Percentiles rank a stretch among this genome's conserved stretches.
Evolutionary conservation across 2,329 filamentous ascomycete genomes (phyloP).

Genomic region (Tolypocladium tropicale): DNA sequence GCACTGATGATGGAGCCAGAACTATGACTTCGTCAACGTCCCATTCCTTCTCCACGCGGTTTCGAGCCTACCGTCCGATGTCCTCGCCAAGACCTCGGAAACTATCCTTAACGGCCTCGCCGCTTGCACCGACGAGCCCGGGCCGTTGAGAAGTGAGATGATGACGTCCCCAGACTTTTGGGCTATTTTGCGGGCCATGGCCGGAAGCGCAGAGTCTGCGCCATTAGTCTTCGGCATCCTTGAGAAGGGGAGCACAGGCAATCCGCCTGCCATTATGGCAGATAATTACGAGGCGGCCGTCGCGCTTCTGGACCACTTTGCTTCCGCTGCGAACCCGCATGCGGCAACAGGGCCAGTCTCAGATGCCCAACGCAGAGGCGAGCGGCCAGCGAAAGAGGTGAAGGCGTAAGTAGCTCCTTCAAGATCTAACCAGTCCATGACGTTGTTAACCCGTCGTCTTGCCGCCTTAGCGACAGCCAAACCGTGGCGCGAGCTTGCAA

Average conservation of each 20-base stretch:
- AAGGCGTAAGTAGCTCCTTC: slow-evolving; percentile 13
- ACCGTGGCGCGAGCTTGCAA: slow-evolving; percentile 68
- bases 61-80: slow-evolving; percentile 71
- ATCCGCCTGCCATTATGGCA: slow-evolving; percentile 76
- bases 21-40: slow-evolving; percentile 83
- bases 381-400: slow-evolving; percentile 12
- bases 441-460: not conserved
- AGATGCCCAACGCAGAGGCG: slow-evolving; percentile 35
- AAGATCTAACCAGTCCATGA: not conserved
- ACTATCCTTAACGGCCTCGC: slow-evolving; percentile 71
- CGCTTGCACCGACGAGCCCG: slow-evolving; percentile 67
- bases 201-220: slow-evolving; percentile 58
- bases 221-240: slow-evolving; percentile 79
- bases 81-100: slow-evolving; percentile 64
- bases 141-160: slow-evolving; percentile 77
- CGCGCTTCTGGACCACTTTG: slow-evolving; percentile 77
- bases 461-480: slow-evolving; percentile 24
- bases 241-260: slow-evolving; percentile 61
- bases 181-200: slow-evolving; percentile 73
- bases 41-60: slow-evolving; percentile 88
- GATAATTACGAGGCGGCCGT: slow-evolving; percentile 94
- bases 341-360: slow-evolving; percentile 58
- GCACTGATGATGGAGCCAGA: slow-evolving; percentile 35
- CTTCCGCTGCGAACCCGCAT: slow-evolving; percentile 67
- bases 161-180: slow-evolving; percentile 97